Base-by-base conservation (phyloP, 129 eudicot genomes). In the Ambrosia trifida region DNA sequence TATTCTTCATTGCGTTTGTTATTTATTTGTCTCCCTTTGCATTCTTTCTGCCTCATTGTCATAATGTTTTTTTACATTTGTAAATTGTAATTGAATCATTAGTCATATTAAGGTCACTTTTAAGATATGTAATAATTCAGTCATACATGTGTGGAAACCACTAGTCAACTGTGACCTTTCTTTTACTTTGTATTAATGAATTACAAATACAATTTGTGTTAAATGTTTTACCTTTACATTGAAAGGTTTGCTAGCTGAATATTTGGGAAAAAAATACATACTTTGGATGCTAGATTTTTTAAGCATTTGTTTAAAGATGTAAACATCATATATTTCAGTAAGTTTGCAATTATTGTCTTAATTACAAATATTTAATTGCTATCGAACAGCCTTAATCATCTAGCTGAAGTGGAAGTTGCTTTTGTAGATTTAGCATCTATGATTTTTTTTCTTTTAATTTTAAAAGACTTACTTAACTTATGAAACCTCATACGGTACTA, bases 401-500 rank as follows among this genome's bases (percentile, higher is more conserved):
- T 56, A 56, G 36, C 11, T 56, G 62, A 24, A 8, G 36, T 56
- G 62, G n/a, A 56, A 56, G 10, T 56, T 56, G 36, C 62, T 56
- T 24, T 11, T 56, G 62, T 24, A 56, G 36, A 24, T 56, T 36
- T 33, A 20, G 54, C 52, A 38, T 38, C 36, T 4, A 18, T 20
- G 18, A 20, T 11, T 11, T 56, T 53, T 4, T 53, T 51, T 35
- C 52, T 16, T 50, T 8, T 36, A 24, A 1, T 31, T 24, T 53
- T 12, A 19, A 69, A 1, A 19, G 36, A 24, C 1, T 28, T 58
- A 24, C 1, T 28, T 58, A 28, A 46, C 11, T 46, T 72, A 32
- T 60, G 30, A 59, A 45, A 60, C 69, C 35, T 52, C 36, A 4
- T 52, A 17, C 36, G 64, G 52, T 69, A 18, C 47, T 68, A 52